Evolutionary conservation across 2,329 filamentous ascomycete genomes (phyloP).

Genomic region (Epichloe gansuensis): DNA sequence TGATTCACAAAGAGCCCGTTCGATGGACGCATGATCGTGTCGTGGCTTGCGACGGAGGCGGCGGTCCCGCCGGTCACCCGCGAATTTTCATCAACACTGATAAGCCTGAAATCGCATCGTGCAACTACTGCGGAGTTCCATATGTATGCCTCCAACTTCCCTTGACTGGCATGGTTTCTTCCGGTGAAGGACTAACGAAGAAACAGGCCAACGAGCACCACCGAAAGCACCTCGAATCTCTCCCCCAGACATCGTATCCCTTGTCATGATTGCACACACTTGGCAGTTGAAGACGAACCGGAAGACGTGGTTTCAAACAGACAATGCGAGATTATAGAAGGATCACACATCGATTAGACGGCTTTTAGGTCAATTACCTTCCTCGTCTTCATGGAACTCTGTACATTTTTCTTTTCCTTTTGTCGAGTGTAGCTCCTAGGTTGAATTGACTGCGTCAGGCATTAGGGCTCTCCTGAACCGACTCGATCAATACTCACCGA

Average conservation of each 20-base stretch:
- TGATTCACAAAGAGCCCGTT: constrained; percentile 93
- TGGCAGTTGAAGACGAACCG: not conserved
- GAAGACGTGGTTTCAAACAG: not conserved
- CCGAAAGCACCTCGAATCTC: constrained; percentile 69
- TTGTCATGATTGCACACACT: constrained; percentile 34
- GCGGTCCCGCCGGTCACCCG: constrained; percentile 80
- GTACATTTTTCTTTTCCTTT: not conserved
- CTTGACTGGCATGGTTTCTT: not conserved
- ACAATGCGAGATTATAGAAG: not conserved
- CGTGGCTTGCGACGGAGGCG: constrained; percentile 84
- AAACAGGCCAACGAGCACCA: constrained; percentile 78
- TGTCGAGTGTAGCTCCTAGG: not conserved
- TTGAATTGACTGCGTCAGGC: not conserved
- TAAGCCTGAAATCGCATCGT: constrained; percentile 84
- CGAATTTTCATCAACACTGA: constrained; percentile 96
- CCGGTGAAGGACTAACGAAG: not conserved
- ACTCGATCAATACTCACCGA: no score
- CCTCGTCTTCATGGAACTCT: not conserved
- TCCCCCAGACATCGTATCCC: constrained; percentile 75
- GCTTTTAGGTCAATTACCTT: not conserved
- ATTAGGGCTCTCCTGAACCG: not conserved
- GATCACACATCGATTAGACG: not conserved
- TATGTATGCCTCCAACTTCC: constrained; percentile 51
- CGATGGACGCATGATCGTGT: constrained; percentile 74
- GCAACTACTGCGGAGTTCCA: constrained; percentile 86